Evolutionary conservation across 768 basidiomycete species (phyloP).

Genomic region (Xanthoconium purpureum): DNA sequence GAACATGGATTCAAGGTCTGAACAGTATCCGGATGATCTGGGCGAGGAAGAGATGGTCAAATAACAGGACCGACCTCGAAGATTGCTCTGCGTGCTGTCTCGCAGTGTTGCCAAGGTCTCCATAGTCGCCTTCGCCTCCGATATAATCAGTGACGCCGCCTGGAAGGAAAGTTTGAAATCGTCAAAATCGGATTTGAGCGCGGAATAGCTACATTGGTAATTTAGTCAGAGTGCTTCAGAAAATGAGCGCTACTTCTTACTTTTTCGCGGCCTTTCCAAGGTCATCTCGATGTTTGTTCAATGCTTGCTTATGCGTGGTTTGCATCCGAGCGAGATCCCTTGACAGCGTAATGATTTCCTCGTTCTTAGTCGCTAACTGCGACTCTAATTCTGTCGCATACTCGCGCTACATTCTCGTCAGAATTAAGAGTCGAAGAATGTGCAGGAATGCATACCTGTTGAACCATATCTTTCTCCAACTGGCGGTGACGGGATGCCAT

Average conservation of each 20-base stretch:
- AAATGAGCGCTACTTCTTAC: conserved; percentile 7
- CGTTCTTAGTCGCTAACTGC: conserved; percentile 14
- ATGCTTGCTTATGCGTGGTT: conserved; percentile 8
- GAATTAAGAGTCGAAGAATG: background rate
- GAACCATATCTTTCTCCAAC: conserved; percentile 7
- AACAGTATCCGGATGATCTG: background rate
- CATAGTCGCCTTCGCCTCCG: conserved; percentile 25
- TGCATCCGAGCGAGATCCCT: conserved; percentile 14
- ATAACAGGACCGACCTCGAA: conserved; percentile 26
- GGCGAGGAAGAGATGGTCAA: background rate
- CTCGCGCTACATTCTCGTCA: conserved; percentile 14
- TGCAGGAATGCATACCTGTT: conserved; percentile 8
- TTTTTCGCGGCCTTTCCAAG: conserved; percentile 17
- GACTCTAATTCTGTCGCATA: conserved; percentile 20
- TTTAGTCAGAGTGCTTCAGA: background rate
- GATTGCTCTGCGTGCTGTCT: conserved; percentile 13
- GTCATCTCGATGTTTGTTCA: conserved; percentile 17
- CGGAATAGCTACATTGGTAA: conserved; percentile 22
- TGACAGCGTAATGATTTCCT: conserved; percentile 12
- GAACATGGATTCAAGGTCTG: conserved; percentile 31
- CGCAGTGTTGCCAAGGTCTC: conserved; percentile 26
- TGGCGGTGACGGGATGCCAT: background rate
- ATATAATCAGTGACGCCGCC: conserved; percentile 20
- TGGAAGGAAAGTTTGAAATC: conserved; percentile 25
- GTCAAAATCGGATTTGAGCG: conserved; percentile 31